Base-by-base conservation (phyloP, 2,329 filamentous ascomycete species). In the Fusarium coffeatum region DNA sequence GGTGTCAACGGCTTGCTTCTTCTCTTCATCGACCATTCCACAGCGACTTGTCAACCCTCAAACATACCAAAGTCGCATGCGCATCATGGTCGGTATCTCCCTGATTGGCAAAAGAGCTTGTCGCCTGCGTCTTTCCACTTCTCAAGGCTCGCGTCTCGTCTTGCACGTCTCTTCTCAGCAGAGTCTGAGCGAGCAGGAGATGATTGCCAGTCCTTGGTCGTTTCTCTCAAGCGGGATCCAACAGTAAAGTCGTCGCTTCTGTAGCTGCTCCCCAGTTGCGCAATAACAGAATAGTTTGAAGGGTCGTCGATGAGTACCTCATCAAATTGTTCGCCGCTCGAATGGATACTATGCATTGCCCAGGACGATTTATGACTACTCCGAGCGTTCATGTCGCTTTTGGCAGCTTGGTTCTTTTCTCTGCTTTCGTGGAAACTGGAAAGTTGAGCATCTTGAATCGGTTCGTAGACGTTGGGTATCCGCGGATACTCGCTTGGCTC, bases 91-190 rank as follows among this genome's bases (percentile, higher is more conserved):
- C 62, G 56, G 15, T 32, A 58, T 47, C 59, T 71, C 16, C 48
- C 57, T 47, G 73, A 60, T 25, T 63, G 55, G 34, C 62, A 61
- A 53, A 75, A 74, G 27, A 73, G 58, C 37, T 48, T 74, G 23
- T 75, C 73, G 12, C 73, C 73, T 23, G 73, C 73, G 41, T 69
- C 54, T 43, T 55, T 73, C 73, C 73, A 75, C 40, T 59, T 55
- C 41, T 73, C 66, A n/a, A 70, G 65, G 28, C 57, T 74, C 13
- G 63, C 66, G 47, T 72, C 66, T 13, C 71, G 71, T 41, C 64
- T 74, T 48, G 56, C 63, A 23, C 57, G 66, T 46, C 63, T 64
- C 50, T 53, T 66, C 41, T 59, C 58, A 12, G 61, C 48, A n/a
- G 40, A 43, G 40, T 63, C 59, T 43, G 22, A 16, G 37, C 22